These are phyloP conservation scores for Chaetomium cochliodes DNA, from an alignment of 495 filamentous ascomycete species.

Conservation along the genomic window DNA sequence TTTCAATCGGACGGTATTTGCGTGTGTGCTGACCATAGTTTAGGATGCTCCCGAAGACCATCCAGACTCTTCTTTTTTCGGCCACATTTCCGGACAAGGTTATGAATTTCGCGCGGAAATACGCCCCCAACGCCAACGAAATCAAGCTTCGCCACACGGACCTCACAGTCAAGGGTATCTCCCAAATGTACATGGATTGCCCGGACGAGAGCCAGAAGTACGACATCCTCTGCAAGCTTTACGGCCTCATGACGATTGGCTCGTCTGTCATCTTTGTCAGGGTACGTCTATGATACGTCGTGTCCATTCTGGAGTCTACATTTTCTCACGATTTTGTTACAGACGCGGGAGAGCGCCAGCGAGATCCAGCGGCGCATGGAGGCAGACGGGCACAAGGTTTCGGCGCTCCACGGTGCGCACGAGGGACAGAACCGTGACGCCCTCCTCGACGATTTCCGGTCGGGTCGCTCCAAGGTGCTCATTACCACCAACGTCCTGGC, in stretches of 20 bases:
- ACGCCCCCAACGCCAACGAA: constrained; percentile 80
- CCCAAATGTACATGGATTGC: constrained; percentile 95
- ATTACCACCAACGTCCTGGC: constrained; percentile 98
- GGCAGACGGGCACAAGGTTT: constrained; percentile 85
- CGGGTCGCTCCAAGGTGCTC: constrained; percentile 86
- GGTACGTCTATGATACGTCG: constrained; percentile 50
- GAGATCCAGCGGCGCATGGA: constrained; percentile 84
- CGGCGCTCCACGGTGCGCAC: constrained; percentile 79
- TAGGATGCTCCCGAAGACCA: constrained; percentile 65
- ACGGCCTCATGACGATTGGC: constrained; percentile 90
- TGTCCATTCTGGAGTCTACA: background rate
- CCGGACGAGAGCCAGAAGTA: constrained; percentile 78
- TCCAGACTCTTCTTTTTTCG: constrained; percentile 91
- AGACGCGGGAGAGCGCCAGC: constrained; percentile 77
- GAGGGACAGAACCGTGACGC: constrained; percentile 79
- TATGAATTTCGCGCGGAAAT: constrained; percentile 70
- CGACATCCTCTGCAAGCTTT: constrained; percentile 80
- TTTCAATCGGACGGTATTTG: constrained; percentile 5
- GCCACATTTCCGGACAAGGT: constrained; percentile 92
- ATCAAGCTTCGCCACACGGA: constrained; percentile 87
- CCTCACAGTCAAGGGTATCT: constrained; percentile 94
- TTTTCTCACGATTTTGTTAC: constrained; percentile 28
- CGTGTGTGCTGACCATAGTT: constrained; percentile 27
- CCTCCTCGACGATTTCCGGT: constrained; percentile 85
- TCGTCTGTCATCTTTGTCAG: constrained; percentile 97